These are phyloP conservation scores for Calonectria honghensis DNA, from an alignment of 2,329 filamentous ascomycete species.

Conservation along the genomic window DNA sequence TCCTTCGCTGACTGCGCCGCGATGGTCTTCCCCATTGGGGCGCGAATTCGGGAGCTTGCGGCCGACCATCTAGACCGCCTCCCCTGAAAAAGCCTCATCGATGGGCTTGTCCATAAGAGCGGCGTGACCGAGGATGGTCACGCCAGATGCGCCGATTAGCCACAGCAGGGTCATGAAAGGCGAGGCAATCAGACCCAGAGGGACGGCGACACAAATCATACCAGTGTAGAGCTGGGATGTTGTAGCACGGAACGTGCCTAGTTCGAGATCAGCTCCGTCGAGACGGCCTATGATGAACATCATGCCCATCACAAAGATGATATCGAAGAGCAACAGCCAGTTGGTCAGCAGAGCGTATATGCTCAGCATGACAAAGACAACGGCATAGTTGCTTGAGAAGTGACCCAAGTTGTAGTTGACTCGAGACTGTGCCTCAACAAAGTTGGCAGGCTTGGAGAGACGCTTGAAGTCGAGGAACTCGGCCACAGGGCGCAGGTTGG, in stretches of 20 bases:
- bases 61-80: constrained; percentile 99
- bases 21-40: constrained; percentile 99
- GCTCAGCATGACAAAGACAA: constrained; percentile 94
- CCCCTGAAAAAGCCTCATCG: constrained; percentile 99
- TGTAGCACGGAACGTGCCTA: constrained; percentile 88
- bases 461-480: constrained; percentile 99
- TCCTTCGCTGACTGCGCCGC: constrained; percentile 85
- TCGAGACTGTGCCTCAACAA: constrained; percentile 90
- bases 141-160: constrained; percentile 96
- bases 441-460: constrained; percentile 94
- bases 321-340: constrained; percentile 90
- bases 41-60: constrained; percentile 97
- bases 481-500: constrained; percentile 91
- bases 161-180: constrained; percentile 91
- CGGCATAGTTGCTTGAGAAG: constrained; percentile 99
- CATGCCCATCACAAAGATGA: constrained; percentile 88
- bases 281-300: constrained; percentile 95
- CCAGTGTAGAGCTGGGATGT: constrained; percentile 96
- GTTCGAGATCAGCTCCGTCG: constrained; percentile 89
- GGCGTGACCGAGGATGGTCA: constrained; percentile 95
- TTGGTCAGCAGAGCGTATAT: constrained; percentile 97
- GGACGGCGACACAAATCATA: constrained; percentile 87
- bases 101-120: constrained; percentile 98
- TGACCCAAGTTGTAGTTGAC: constrained; percentile 98
- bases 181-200: constrained; percentile 89